A percentile compares a stretch with the other conserved stretches of the same genome.
Evolutionary conservation across 192 early-diverging fungal genomes (phyloP).

Genomic region (Umbelopsis isabellina): DNA sequence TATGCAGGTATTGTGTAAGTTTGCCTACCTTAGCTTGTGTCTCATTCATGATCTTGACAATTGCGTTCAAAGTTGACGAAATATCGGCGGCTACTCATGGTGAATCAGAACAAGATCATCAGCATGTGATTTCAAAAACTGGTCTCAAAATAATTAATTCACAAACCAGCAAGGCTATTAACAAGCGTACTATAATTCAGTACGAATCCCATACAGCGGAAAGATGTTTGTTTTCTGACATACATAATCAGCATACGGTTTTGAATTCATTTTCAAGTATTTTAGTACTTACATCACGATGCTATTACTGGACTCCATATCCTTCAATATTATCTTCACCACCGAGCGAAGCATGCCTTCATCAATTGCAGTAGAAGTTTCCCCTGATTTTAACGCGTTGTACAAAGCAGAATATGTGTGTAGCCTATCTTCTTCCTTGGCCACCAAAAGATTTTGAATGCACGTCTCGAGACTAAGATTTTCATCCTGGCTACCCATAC

Average conservation of each 20-base stretch:
- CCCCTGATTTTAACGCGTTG: not conserved
- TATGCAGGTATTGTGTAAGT: no score
- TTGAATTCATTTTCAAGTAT: no score
- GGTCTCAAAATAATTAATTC: not conserved
- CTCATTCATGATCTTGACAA: not conserved
- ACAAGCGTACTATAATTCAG: slow-evolving; percentile 13
- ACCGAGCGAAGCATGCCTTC: not conserved
- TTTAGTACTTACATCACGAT: slow-evolving; percentile 2
- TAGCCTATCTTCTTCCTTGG: not conserved
- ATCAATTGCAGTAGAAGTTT: not conserved
- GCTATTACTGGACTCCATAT: slow-evolving; percentile 1
- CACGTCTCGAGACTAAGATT: not conserved
- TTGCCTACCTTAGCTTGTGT: slow-evolving; percentile 9
- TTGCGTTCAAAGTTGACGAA: not conserved
- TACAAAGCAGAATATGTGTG: slow-evolving; percentile 3
- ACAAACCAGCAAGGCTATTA: not conserved
- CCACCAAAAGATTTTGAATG: slow-evolving; percentile 5
- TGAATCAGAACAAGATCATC: not conserved
- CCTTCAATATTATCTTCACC: not conserved
- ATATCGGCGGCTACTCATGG: not conserved
- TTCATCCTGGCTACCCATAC: no score
- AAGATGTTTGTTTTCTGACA: slow-evolving; percentile 11
- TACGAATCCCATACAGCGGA: slow-evolving; percentile 1
- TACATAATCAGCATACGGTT: not conserved
- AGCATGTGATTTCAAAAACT: not conserved